Evolutionary conservation across 2,329 filamentous ascomycete species (phyloP).

Genomic region (Pseudophaeomoniella oleicola): DNA sequence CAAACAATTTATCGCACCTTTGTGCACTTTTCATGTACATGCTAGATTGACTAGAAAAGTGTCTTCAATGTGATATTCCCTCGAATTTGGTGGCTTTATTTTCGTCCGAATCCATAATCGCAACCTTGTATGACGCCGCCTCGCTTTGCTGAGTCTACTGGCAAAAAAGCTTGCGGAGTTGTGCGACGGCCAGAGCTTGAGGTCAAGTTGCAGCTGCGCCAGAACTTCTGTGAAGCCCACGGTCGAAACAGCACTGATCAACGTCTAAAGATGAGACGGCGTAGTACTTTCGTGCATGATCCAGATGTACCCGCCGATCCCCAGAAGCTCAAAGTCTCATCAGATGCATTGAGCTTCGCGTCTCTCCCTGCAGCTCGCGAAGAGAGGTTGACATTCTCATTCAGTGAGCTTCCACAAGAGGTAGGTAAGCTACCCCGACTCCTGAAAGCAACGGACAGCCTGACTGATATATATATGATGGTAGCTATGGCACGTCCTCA

Average conservation of each 20-base stretch:
- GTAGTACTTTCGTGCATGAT: constrained; percentile 61
- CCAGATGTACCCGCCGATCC: constrained; percentile 52
- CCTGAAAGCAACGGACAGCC: not conserved
- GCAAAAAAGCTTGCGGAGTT: no score
- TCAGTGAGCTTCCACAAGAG: constrained; percentile 59
- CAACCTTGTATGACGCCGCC: no score
- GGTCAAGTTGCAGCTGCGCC: not conserved
- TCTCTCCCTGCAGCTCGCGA: constrained; percentile 57
- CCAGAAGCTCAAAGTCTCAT: constrained; percentile 42
- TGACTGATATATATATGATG: not conserved
- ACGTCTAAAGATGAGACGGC: constrained; percentile 23
- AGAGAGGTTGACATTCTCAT: constrained; percentile 58
- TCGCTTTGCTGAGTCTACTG: no score
- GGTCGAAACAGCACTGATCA: no score
- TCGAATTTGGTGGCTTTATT: no score
- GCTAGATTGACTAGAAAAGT: no score
- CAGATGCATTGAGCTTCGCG: constrained; percentile 39
- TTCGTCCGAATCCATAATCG: no score
- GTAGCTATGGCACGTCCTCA: constrained; percentile 48
- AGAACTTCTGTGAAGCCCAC: no score
- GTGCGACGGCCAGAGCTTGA: not conserved
- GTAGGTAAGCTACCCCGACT: constrained; percentile 19
- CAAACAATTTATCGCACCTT: no score
- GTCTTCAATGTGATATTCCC: no score
- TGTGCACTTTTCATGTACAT: no score